Base-by-base conservation (phyloP, 192 early-diverging fungal genomes). In the Gryganskiella cystojenkinii region DNA sequence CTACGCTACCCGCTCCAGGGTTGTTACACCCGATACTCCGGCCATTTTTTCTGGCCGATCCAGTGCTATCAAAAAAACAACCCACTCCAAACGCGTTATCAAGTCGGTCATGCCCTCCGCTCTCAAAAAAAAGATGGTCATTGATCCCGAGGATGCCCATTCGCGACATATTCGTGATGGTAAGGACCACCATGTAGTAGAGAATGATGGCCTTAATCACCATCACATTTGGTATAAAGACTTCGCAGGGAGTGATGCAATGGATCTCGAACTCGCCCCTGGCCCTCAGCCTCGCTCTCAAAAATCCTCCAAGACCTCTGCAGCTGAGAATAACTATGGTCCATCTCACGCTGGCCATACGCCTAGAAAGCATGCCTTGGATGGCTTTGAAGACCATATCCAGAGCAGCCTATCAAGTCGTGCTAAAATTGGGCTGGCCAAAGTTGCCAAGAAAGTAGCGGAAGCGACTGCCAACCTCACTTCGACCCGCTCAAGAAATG, bases 151-250 rank as follows among this genome's bases (percentile, higher is more conserved):
- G 8, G 44, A 54, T n/a, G 3, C 17, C 0, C 68, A 70, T 24
- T 14, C 24, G 10, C 19, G 8, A 1, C 68, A 61, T 22, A 8
- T 27, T 11, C 34, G 53, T 15, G 68, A 70, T 61, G 68, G 52
- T 1, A 49, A 53, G 25, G 37, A 70, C 7, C 59, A 70, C 50
- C 64, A 67, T 22, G 28, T 56, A 0, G 22, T 56, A 27, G 64
- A 67, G 25, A 9, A 62, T 4, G 60, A 76, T 30, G 73, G 59
- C 5, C 53, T 22, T 1, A 60, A 76, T 33, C 64, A 33, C 22
- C 73, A 68, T n/a, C 73, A 76, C 24, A 47, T 76, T 37, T 64
- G 63, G 46, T 61, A 35, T 31, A 53, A 66, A 13, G 64, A 66
- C 34, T 34, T 51, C 50, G 3, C 55, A 56, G 37, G 55, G n/a